Conservation (phyloP, 2,329 filamentous ascomycete genomes). For the Penicillium sp. region DNA sequence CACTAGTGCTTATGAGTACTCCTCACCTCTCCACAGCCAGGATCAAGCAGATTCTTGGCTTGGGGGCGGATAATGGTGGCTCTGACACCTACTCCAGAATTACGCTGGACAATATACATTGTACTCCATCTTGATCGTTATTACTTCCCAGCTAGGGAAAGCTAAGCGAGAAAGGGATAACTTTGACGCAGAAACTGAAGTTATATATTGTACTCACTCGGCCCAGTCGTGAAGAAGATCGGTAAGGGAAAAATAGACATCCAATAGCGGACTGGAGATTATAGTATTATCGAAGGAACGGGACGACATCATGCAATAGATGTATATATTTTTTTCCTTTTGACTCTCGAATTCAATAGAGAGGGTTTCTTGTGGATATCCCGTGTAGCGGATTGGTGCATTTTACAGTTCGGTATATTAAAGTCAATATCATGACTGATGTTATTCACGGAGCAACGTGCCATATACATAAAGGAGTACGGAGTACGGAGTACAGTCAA, state of each 20-base stretch:
- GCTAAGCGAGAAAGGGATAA: not conserved
- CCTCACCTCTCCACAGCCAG: not conserved
- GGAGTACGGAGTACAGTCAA: not conserved
- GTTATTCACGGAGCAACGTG: not conserved
- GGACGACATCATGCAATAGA: not conserved
- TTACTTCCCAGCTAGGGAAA: not conserved
- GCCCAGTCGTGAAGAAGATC: conserved; percentile 9
- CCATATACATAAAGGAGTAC: not conserved
- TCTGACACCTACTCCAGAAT: not conserved
- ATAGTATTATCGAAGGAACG: not conserved
- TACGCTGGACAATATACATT: not conserved
- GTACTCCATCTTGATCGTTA: not conserved
- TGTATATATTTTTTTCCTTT: no score
- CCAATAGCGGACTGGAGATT: not conserved
- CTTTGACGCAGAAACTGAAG: not conserved
- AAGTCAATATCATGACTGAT: not conserved
- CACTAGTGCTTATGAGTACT: conserved; percentile 5
- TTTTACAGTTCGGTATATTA: not conserved
- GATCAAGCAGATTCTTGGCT: not conserved
- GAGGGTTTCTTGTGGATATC: not conserved
- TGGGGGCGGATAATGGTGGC: not conserved
- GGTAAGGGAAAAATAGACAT: not conserved
- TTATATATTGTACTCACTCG: not conserved
- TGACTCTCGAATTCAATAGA: not conserved
- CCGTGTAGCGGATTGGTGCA: not conserved